These are phyloP conservation scores for Epicoccum sorghinum DNA, from an alignment of 2,329 filamentous ascomycete species.

Conservation along the genomic window DNA sequence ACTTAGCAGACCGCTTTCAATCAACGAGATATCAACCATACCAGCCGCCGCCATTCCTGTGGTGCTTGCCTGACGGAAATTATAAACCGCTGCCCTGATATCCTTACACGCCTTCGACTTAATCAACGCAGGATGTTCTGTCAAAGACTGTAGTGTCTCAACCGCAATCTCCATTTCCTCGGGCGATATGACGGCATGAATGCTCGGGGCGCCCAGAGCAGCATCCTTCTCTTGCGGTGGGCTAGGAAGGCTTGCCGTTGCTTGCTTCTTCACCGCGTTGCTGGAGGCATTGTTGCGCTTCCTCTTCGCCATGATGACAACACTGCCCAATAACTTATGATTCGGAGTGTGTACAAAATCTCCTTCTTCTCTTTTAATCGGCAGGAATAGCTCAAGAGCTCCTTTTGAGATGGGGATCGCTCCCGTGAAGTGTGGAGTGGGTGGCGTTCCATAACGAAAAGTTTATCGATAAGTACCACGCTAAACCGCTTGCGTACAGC, in stretches of 20 bases:
- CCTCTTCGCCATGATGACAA: slow-evolving; percentile 33
- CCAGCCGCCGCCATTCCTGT: slow-evolving; percentile 67
- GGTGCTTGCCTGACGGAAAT: slow-evolving; percentile 71
- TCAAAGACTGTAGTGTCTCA: slow-evolving; percentile 66
- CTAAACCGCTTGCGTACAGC: neutral
- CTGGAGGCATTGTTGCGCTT: slow-evolving; percentile 32
- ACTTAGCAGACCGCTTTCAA: slow-evolving; percentile 7
- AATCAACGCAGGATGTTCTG: slow-evolving; percentile 66
- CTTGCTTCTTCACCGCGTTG: slow-evolving; percentile 31
- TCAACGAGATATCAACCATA: slow-evolving; percentile 24
- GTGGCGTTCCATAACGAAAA: slow-evolving; percentile 14
- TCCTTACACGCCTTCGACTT: slow-evolving; percentile 73
- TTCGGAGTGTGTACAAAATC: neutral
- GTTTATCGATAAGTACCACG: slow-evolving; percentile 12
- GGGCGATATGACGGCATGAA: slow-evolving; percentile 62
- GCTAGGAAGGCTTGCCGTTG: slow-evolving; percentile 29
- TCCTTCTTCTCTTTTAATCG: neutral
- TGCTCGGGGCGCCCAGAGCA: slow-evolving; percentile 54
- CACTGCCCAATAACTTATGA: neutral
- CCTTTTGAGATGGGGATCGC: neutral
- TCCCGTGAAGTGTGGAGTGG: slow-evolving; percentile 9
- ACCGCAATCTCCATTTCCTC: slow-evolving; percentile 72
- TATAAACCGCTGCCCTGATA: slow-evolving; percentile 69
- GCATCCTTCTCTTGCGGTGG: slow-evolving; percentile 31
- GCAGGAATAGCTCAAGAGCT: neutral